Evolutionary conservation across 768 basidiomycete genomes (phyloP).

Genomic region (Lepiota venenata): DNA sequence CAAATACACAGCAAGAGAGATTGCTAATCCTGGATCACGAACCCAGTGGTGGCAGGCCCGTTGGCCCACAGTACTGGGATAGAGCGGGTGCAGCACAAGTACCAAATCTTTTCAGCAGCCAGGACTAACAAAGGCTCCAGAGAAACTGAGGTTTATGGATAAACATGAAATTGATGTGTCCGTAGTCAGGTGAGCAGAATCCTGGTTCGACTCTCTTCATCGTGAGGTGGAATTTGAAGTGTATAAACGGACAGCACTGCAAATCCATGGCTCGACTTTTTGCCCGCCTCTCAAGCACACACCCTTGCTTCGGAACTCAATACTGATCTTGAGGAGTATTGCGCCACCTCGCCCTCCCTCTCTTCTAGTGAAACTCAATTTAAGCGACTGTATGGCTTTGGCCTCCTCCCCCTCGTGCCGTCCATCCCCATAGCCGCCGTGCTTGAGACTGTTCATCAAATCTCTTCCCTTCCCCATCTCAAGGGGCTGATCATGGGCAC

Average conservation of each 20-base stretch:
- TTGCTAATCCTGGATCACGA: conserved; percentile 78
- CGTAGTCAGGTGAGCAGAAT: conserved; percentile 57
- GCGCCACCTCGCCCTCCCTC: conserved; percentile 56
- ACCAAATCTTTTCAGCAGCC: background rate
- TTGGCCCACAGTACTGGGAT: conserved; percentile 86
- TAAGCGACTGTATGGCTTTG: conserved; percentile 79
- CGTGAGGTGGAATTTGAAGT: no score
- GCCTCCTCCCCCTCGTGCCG: conserved; percentile 79
- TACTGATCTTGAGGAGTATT: conserved; percentile 74
- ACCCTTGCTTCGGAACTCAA: conserved; percentile 70
- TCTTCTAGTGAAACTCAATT: conserved; percentile 29
- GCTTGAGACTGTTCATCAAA: conserved; percentile 63
- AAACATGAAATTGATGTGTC: conserved; percentile 77
- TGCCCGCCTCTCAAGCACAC: conserved; percentile 64
- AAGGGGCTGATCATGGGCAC: conserved; percentile 82
- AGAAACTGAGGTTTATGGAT: conserved; percentile 86
- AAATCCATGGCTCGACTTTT: conserved; percentile 92
- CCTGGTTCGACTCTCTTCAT: background rate
- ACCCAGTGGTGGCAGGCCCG: conserved; percentile 74
- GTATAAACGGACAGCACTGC: conserved; percentile 51
- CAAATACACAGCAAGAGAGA: conserved; percentile 51
- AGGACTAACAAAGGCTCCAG: conserved; percentile 17
- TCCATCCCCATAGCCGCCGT: conserved; percentile 52
- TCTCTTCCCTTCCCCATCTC: conserved; percentile 61
- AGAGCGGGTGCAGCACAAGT: conserved; percentile 23